A percentile compares a stretch with the other conserved stretches of the same genome.
Evolutionary conservation across 495 filamentous ascomycete genomes (phyloP).

Genomic region (Penicillium riverlandense): DNA sequence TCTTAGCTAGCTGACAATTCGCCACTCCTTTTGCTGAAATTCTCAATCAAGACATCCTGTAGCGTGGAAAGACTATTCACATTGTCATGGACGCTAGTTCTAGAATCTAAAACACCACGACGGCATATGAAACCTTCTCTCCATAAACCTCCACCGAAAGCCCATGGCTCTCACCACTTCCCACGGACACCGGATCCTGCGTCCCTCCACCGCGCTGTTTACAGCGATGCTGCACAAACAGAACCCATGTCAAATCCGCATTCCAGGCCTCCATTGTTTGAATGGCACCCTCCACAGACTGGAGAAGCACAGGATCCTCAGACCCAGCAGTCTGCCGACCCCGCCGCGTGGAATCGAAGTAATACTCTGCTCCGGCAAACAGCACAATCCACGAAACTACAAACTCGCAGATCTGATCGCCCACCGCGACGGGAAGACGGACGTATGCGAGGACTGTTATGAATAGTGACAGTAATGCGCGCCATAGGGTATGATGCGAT

Average conservation of each 20-base stretch:
- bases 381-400: slow-evolving; percentile 31
- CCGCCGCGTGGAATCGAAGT: slow-evolving; percentile 9
- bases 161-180: background rate
- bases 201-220: too few relatives aligned
- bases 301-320: too few relatives aligned
- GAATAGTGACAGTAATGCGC: slow-evolving; percentile 31
- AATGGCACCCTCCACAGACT: slow-evolving; percentile 24
- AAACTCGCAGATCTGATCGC: slow-evolving; percentile 33
- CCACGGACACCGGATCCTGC: background rate
- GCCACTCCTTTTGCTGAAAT: slow-evolving; percentile 13
- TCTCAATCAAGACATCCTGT: too few relatives aligned
- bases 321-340: slow-evolving; percentile 7
- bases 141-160: slow-evolving; percentile 12
- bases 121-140: slow-evolving; percentile 21
- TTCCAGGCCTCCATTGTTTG: slow-evolving; percentile 40
- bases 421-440: slow-evolving; percentile 26
- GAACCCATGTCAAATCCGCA: slow-evolving; percentile 39
- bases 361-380: slow-evolving; percentile 31
- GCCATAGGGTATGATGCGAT: slow-evolving; percentile 30
- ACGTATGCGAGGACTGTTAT: slow-evolving; percentile 32
- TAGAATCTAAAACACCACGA: slow-evolving; percentile 19
- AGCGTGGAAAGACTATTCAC: too few relatives aligned
- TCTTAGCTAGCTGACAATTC: slow-evolving; percentile 18
- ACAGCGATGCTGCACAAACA: slow-evolving; percentile 21
- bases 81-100: too few relatives aligned